These are phyloP conservation scores for Strobilomyces confusus DNA, from an alignment of 768 basidiomycete genomes.

Conservation along the genomic window DNA sequence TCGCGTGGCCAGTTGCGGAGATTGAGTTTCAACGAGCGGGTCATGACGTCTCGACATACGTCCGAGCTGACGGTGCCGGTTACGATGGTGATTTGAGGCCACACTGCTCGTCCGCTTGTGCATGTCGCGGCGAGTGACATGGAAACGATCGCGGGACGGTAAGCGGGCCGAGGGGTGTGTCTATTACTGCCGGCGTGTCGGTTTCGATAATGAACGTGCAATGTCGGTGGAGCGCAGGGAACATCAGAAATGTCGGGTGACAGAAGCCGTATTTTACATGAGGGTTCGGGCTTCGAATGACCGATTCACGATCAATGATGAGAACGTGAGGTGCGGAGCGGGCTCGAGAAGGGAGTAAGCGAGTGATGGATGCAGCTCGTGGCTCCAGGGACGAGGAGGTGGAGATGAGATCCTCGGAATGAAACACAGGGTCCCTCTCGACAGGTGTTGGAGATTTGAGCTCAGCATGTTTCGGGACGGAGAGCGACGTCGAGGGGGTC, in stretches of 20 bases:
- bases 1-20: neutral
- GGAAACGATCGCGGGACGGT: neutral
- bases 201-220: constrained; percentile 3
- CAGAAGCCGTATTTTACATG: neutral
- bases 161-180: neutral
- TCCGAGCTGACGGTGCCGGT: neutral
- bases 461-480: constrained; percentile 7
- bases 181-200: neutral
- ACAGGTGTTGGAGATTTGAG: constrained; percentile 1
- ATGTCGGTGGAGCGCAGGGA: neutral
- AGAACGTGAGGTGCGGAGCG: constrained; percentile 4
- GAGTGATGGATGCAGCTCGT: constrained; percentile 5
- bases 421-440: constrained; percentile 5
- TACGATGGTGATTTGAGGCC: neutral
- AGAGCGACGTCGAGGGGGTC: neutral
- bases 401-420: constrained; percentile 15
- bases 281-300: constrained; percentile 1
- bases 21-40: neutral
- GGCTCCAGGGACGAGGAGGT: neutral
- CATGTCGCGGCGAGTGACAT: neutral
- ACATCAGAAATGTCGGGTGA: neutral
- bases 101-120: neutral
- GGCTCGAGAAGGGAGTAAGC: neutral
- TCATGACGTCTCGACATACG: neutral
- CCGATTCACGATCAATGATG: constrained; percentile 18